These are phyloP conservation scores for Blastocystis sp. DNA, from an alignment of 352 stramenopile species.

Conservation along the genomic window DNA sequence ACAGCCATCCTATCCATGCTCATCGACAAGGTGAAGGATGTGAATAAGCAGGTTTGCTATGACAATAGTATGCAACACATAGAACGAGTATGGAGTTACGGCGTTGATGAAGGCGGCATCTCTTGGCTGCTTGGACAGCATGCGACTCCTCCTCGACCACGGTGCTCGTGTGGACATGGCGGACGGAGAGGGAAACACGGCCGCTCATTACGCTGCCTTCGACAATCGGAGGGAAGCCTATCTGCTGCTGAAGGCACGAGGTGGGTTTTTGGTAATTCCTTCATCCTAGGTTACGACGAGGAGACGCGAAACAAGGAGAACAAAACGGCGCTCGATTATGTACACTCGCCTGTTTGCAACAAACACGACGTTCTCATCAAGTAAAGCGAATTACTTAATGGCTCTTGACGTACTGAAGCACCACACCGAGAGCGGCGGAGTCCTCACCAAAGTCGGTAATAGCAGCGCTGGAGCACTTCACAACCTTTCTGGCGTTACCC, in stretches of 20 bases:
- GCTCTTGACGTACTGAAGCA: slow-evolving; percentile 97
- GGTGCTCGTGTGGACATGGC: not conserved
- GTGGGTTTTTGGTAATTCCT: not conserved
- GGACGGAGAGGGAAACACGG: slow-evolving; percentile 44
- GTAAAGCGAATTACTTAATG: slow-evolving; percentile 71
- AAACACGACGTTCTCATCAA: slow-evolving; percentile 57
- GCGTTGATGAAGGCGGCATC: slow-evolving; percentile 51
- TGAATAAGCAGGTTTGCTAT: slow-evolving; percentile 49
- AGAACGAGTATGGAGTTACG: slow-evolving; percentile 55
- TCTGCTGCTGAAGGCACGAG: slow-evolving; percentile 17
- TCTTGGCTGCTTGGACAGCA: slow-evolving; percentile 28
- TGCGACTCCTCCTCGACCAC: slow-evolving; percentile 24
- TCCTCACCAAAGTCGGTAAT: slow-evolving; percentile 99
- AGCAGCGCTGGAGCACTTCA: slow-evolving; percentile 93
- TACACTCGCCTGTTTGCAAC: slow-evolving; percentile 50
- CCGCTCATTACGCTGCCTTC: slow-evolving; percentile 61
- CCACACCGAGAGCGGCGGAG: slow-evolving; percentile 90
- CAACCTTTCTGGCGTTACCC: slow-evolving; percentile 94
- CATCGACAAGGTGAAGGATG: slow-evolving; percentile 28
- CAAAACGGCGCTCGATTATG: slow-evolving; percentile 61
- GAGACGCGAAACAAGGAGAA: slow-evolving; percentile 44
- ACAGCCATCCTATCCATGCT: slow-evolving; percentile 21
- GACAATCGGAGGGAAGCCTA: slow-evolving; percentile 59
- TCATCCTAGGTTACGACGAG: slow-evolving; percentile 27
- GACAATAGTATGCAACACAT: not conserved